phyloP scores from a whole-genome alignment of 1,139 yeast genomes.

The Scheffersomyces quercinus region DNA sequence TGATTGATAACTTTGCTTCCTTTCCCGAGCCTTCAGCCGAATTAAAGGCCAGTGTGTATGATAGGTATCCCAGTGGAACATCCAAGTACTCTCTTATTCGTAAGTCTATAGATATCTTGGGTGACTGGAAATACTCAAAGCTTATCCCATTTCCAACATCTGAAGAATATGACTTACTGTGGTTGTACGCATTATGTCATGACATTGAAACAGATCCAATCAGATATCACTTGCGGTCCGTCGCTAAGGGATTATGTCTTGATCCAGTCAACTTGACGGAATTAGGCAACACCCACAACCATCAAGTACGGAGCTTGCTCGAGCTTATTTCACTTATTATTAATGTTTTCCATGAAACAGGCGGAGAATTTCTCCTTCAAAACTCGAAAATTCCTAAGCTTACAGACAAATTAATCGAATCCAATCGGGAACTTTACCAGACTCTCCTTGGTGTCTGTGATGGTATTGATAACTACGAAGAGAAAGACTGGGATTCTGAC shows the following conservation, averaged over 20 bases:
- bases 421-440: slow-evolving; percentile 22
- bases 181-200: slow-evolving; percentile 44
- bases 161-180: slow-evolving; percentile 26
- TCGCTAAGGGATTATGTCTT: slow-evolving; percentile 36
- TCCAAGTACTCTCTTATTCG: slow-evolving; percentile 49
- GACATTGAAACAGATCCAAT: slow-evolving; percentile 52
- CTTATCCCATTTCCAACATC: slow-evolving; percentile 24
- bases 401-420: slow-evolving; percentile 24
- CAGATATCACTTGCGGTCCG: slow-evolving; percentile 49
- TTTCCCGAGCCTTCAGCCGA: slow-evolving; percentile 48
- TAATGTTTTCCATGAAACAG: slow-evolving; percentile 33
- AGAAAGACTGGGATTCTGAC: slow-evolving; percentile 41
- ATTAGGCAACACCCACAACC: slow-evolving; percentile 26
- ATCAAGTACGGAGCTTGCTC: slow-evolving; percentile 27
- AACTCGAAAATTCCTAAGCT: slow-evolving; percentile 48
- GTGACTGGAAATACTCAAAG: slow-evolving; percentile 28
- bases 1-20: slow-evolving; percentile 29
- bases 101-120: slow-evolving; percentile 37
- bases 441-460: slow-evolving; percentile 23
- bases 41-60: slow-evolving; percentile 40
- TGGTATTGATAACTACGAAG: slow-evolving; percentile 32
- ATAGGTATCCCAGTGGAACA: slow-evolving; percentile 56
- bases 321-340: slow-evolving; percentile 30
- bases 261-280: slow-evolving; percentile 41
- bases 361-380: slow-evolving; percentile 38